Base-by-base conservation (phyloP, 2,329 filamentous ascomycete species). In the Xylariaceae sp. region DNA sequence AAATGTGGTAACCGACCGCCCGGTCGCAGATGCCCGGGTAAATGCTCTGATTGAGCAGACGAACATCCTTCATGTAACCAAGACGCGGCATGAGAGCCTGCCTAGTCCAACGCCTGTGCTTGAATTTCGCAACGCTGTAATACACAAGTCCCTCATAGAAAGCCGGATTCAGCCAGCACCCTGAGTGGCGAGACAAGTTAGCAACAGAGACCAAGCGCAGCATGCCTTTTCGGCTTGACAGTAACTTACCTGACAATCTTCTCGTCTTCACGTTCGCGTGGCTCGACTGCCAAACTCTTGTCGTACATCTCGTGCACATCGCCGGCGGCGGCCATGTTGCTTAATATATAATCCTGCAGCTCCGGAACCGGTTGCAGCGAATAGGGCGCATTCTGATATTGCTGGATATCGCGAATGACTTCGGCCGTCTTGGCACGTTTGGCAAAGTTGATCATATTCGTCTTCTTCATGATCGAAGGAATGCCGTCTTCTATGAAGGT, bases 251-350 rank as follows among this genome's bases (percentile, higher is more conserved):
- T 94, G 61, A 95, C 90, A 73, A 98, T 97, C 75, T 97, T 97
- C 69, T 98, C 92, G 60, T 98, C 92, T 69, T 98, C 92, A 56
- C 92, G 78, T 70, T 98, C 92, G 56, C 92, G 78, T 47, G 92
- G 92, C 63, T 98, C 92, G 44, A 98, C 82, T 57, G 83, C 76
- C 67, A 98, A 71, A 67, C 88, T 95, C 73, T 89, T 89, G 65
- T 97, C 89, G 70, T 97, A 98, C 92, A 97, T 97, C 71, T 97
- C 90, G 63, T 97, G 89, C 48, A 98, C 92, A 62, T 97, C 90
- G 36, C 88, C 86, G 3, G 92, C 90, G 19, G 83, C 84, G 67
- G 94, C 13, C 85, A 97, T 94, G 62, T 97, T 96, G 62, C 82
- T 89, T 52, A 96, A 68, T 50, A 98, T 95, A 65, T 97, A 98